Evolutionary conservation across 176 grass and related monocot species (phyloP), one percentile per base, ranked within the genome.

Genomic region (Zizania latifolia): DNA sequence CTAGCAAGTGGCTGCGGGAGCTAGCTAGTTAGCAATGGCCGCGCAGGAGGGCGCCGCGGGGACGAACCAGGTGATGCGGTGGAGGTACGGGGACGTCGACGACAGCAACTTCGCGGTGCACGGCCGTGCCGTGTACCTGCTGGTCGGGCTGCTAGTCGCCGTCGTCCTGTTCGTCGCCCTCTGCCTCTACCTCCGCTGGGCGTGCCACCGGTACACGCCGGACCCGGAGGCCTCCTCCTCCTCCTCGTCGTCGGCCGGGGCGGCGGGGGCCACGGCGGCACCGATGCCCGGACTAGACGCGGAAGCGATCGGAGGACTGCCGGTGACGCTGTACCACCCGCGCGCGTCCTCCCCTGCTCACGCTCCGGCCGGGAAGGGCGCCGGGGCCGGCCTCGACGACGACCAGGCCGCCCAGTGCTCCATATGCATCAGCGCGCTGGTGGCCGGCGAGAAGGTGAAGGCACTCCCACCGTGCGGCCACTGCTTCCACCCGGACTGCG

Each of bases 401-500:
- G 70, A n/a, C 4, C 34, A 61, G 50, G 86, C 75, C 40, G 84
- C 61, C 29, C 65, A 81, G 79, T 96, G 93, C 77, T 92, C 89
- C 2, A 92, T 96, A 31, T 97, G 94, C 76, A 84, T 97, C 67
- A 82, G 77, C 57, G 76, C 55, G 65, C 58, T 97, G 53, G 74
- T 35, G 29, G 83, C 62, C n/a, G 88, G 90, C 5, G 86, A 91
- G 72, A 93, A 91, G 81, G 94, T 97, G 16, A 97, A 91, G 83
- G 54, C 44, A 44, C 77, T 97, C 65, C 90, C 87, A 26, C 70
- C 68, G 7, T 97, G 94, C 71, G 79, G 70, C 43, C 94, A 93
- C 76, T 62, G 78, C 31, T 97, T 97, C 86, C 88, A 97, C 82
- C 83, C 86, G 62, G 88, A 89, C 60, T 97, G 94, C 88, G 89